Percentiles rank a stretch among this genome's conserved stretches.
These are phyloP conservation scores for Podospora bellae-mahoneyi DNA, from an alignment of 495 filamentous ascomycete species.

Conservation along the genomic window DNA sequence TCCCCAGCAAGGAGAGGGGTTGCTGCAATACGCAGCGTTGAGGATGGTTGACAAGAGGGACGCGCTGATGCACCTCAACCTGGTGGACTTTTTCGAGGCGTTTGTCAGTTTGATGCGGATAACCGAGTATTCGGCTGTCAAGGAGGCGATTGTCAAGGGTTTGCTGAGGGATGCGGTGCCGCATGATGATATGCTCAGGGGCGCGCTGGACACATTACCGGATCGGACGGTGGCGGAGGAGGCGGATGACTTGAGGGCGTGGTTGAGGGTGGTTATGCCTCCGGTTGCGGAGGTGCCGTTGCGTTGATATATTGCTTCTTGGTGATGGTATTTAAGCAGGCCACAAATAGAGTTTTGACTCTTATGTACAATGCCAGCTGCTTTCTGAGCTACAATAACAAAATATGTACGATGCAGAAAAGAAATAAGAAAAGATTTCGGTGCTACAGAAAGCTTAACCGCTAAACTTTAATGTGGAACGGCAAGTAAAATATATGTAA, in stretches of 20 bases:
- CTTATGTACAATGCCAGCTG: background rate
- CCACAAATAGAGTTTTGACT: background rate
- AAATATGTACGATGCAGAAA: background rate
- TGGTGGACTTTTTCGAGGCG: constrained; percentile 73
- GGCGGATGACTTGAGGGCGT: constrained; percentile 37
- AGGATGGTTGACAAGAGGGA: constrained; percentile 74
- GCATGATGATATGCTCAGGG: constrained; percentile 40
- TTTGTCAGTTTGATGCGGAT: constrained; percentile 55
- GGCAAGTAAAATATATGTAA: background rate
- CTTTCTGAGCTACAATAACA: background rate
- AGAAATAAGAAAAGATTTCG: constrained; percentile 12
- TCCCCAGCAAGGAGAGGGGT: constrained; percentile 39
- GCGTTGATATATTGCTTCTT: constrained; percentile 13
- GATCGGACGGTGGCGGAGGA: constrained; percentile 46
- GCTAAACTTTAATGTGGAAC: background rate
- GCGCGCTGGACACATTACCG: constrained; percentile 41
- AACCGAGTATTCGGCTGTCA: constrained; percentile 39
- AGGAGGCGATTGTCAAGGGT: constrained; percentile 39
- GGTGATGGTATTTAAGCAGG: background rate
- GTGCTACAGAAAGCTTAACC: background rate
- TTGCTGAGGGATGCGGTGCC: constrained; percentile 39
- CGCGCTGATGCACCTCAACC: constrained; percentile 72
- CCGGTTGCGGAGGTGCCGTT: constrained; percentile 18
- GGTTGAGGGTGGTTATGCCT: constrained; percentile 39
- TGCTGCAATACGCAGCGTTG: constrained; percentile 71